Conservation (phyloP, 352 stramenopile species). For the Globisporangium recalcitrans region DNA sequence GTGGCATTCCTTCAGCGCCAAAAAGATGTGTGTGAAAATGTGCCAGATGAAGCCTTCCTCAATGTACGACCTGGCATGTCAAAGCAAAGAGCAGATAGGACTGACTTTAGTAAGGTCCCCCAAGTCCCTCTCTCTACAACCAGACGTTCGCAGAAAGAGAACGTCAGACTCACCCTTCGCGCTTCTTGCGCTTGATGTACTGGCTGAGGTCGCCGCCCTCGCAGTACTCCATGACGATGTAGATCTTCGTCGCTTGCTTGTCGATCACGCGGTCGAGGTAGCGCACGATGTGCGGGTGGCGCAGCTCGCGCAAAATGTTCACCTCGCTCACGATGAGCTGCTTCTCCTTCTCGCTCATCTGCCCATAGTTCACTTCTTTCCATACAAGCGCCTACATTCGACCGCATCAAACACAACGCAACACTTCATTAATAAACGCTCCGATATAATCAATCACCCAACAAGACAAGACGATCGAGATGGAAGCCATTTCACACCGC, state of each 20-base stretch:
- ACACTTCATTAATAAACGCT: neutral
- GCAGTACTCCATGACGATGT: conserved; percentile 95
- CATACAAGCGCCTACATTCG: conserved; percentile 81
- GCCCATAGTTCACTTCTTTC: conserved; percentile 91
- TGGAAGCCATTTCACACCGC: neutral
- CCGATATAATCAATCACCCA: neutral
- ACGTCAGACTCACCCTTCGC: conserved; percentile 55
- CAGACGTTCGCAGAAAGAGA: neutral
- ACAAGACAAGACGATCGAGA: neutral
- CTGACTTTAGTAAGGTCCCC: neutral
- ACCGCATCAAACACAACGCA: neutral
- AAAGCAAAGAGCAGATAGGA: neutral
- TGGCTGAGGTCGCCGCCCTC: conserved; percentile 86
- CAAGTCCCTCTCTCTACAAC: neutral
- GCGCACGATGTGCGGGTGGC: conserved; percentile 90
- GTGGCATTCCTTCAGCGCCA: conserved; percentile 90
- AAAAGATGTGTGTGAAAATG: conserved; percentile 90
- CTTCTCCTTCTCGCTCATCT: conserved; percentile 93
- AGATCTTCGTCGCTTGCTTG: conserved; percentile 89
- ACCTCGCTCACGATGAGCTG: conserved; percentile 92
- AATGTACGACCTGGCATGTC: conserved; percentile 67
- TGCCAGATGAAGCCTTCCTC: conserved; percentile 93
- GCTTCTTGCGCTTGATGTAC: conserved; percentile 89
- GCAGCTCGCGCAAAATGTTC: conserved; percentile 91
- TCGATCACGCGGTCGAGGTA: conserved; percentile 94